Base-by-base conservation (phyloP, 2,329 filamentous ascomycete genomes). In the Trichoderma sp. region DNA sequence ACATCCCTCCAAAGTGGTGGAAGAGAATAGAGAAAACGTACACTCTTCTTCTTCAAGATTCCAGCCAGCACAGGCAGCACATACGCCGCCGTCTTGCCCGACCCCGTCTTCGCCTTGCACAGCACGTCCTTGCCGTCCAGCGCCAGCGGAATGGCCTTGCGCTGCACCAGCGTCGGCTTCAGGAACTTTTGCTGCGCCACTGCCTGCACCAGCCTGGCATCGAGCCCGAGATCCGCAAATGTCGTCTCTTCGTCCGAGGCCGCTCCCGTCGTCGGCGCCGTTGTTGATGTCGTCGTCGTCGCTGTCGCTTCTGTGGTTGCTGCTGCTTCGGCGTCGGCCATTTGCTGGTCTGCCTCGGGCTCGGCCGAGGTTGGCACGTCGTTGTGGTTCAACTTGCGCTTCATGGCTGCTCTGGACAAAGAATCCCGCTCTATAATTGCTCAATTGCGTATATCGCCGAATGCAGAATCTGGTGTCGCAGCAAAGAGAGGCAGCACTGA, bases 61-160 rank as follows among this genome's bases (percentile, higher is more conserved):
- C 86, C 85, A 70, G 97, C 90, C 17, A 99, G 79, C n/a, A 97
- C 84, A 1, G 95, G 95, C 48, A 99, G 83, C 7, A 97, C 81
- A 75, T 98, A 98, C 57, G 95, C 94, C n/a, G 92, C 92, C 12
- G 95, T 99, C 83, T 99, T 99, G 70, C 95, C 95, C 4, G 93
- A 97, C 14, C 95, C 95, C 5, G 95, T 98, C 77, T 94, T 96
- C 44, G 94, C 92, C 74, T 94, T 93, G 63, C 93, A 93, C 45
- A 98, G 82, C 55, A 99, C 88, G 82, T 98, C 93, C 73, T 92
- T 89, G 14, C 95, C 94, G 69, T 93, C 88, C 19, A 98, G 82
- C 24, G 92, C 92, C 44, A 97, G 79, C 1, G 95, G 95, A 68
- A 99, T 96, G 1, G 92, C 91, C 77, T 90, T 89, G 48, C 87